Conservation (phyloP, 345 rosid genomes). For the Psidium guajava region DNA sequence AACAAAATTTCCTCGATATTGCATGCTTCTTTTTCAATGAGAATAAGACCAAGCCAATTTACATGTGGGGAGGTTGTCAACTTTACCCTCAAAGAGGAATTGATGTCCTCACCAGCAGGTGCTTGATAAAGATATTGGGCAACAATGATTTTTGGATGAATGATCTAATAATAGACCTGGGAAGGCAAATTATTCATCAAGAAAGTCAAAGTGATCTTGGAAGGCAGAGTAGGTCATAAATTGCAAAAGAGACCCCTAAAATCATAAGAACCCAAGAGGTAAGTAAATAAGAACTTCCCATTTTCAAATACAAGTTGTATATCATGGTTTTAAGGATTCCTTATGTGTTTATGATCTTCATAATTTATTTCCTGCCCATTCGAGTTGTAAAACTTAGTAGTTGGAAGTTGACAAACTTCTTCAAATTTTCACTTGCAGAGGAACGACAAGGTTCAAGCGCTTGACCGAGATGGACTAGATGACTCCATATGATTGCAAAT, state of each 20-base stretch:
- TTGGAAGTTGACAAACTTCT: neutral
- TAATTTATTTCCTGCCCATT: neutral
- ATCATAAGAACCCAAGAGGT: neutral
- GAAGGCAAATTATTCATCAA: neutral
- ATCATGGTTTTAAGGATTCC: too few species aligned
- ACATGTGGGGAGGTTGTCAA: neutral
- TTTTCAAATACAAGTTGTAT: too few species aligned
- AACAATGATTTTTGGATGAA: neutral
- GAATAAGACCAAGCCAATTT: neutral
- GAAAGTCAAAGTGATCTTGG: fast-evolving
- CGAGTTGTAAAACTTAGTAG: neutral
- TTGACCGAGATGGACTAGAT: neutral
- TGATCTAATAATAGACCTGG: neutral
- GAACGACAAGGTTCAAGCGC: neutral
- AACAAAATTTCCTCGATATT: neutral
- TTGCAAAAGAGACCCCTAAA: neutral
- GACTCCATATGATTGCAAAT: neutral
- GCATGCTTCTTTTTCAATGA: neutral
- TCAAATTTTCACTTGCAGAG: neutral
- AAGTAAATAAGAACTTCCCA: neutral
- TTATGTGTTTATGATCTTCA: neutral
- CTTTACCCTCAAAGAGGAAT: neutral
- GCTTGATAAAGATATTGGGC: neutral
- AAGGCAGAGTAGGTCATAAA: neutral
- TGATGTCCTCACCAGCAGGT: neutral